These are phyloP conservation scores for Crataegus laevigata DNA, from an alignment of 306 rosid species.

Conservation along the genomic window DNA sequence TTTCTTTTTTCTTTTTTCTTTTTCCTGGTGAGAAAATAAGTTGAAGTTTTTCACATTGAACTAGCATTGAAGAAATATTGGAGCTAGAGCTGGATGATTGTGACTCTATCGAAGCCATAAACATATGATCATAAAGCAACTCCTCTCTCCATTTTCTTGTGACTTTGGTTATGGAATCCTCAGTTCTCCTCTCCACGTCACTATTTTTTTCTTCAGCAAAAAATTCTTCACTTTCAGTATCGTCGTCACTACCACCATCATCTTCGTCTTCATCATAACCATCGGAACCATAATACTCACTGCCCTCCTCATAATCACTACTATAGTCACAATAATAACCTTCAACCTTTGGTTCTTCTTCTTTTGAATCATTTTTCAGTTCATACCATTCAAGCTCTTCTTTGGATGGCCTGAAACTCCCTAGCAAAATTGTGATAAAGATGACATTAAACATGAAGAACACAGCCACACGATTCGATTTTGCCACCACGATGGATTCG, in stretches of 20 bases:
- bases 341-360: not conserved
- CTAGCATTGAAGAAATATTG: conserved; percentile 1
- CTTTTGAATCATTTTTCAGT: not conserved
- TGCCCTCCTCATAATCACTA: not conserved
- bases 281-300: conserved; percentile 5
- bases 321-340: not conserved
- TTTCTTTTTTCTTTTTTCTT: not conserved
- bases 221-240: not conserved
- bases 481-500: conserved; percentile 7
- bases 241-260: conserved; percentile 1
- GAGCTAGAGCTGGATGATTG: conserved; percentile 4
- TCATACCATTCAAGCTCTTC: conserved; percentile 2
- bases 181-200: conserved; percentile 21
- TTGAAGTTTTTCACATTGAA: not conserved
- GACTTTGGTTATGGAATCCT: conserved; percentile 29
- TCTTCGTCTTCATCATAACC: conserved; percentile 29
- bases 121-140: not conserved
- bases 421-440: not conserved
- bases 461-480: conserved; percentile 5
- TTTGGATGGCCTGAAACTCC: conserved; percentile 8
- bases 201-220: conserved; percentile 6
- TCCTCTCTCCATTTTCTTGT: conserved; percentile 30
- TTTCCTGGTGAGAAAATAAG: not conserved
- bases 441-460: conserved; percentile 20
- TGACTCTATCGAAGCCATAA: not conserved